Base-by-base conservation (phyloP, 164 flowering plant genomes). In the Nymphaea colorata region DNA sequence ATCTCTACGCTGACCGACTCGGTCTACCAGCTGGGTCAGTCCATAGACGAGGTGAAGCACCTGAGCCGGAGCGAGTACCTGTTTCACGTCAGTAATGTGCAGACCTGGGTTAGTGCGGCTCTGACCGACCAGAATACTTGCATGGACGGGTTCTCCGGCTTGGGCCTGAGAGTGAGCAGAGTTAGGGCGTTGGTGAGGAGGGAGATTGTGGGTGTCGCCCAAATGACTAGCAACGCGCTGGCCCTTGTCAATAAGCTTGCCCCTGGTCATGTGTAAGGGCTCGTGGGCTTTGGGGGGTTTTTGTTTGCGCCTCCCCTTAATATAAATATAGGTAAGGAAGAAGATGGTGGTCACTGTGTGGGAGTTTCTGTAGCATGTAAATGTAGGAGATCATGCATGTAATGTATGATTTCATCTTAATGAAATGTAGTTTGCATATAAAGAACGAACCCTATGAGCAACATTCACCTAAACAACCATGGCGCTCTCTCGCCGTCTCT, bases 21-120 rank as follows among this genome's bases (percentile, higher is more conserved):
- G 2, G 84, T 78, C n/a, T 88, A 84, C 59, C 82, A 85, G 77
- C 85, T 92, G 14, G 71, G 75, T 10, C 83, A 74, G 18, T 92
- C 98, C 42, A 70, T 87, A 16, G 69, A 67, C 63, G 89, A 89
- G 83, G 82, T 92, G 80, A 11, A 43, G 36, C 69, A 61, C 68
- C 68, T 76, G 18, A 62, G 42, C 17, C 17, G 41, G 18, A 36
- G 42, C 76, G 73, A 0, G 81, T 69, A 85, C 64, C 63, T 74
- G 81, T 87, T 87, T 51, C 86, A 74, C 78, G 71, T 86, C 82
- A 79, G 84, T 64, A 88, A 92, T 73, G 93, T 90, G 74, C 92
- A 89, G 85, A 92, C 98, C 77, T 92, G 96, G 96, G 87, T 92
- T 93, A 92, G 98, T 76, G 96, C 98, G 0, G 96, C 92, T 4